Percentiles rank a stretch among this genome's conserved stretches.
phyloP scores from a whole-genome alignment of 2,329 filamentous ascomycete species.

The Trichoderma sp. region DNA sequence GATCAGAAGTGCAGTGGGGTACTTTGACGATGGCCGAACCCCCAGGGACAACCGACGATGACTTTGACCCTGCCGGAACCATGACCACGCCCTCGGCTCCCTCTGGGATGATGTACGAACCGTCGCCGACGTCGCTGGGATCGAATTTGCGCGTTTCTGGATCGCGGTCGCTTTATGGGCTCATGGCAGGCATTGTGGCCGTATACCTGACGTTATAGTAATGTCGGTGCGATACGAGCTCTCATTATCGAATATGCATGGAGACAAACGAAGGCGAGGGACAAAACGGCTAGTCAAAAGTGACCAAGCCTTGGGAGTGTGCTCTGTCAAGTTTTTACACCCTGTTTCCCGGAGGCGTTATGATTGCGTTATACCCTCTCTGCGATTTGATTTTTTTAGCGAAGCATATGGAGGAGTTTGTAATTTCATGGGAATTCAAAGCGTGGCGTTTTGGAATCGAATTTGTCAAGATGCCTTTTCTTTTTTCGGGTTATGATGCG shows the following conservation, averaged over 20 bases:
- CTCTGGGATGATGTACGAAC: constrained; percentile 18
- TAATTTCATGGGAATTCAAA: neutral
- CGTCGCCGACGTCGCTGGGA: constrained; percentile 12
- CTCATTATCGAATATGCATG: neutral
- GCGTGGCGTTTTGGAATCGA: neutral
- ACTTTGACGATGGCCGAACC: constrained; percentile 42
- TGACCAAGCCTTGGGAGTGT: neutral
- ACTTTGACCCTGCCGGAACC: constrained; percentile 27
- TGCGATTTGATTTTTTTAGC: constrained; percentile 3
- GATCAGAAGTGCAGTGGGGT: constrained; percentile 43
- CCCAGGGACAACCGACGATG: constrained; percentile 33
- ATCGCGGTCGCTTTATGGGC: neutral
- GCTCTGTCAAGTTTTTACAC: neutral
- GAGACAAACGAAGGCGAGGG: no score
- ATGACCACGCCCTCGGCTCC: constrained; percentile 19
- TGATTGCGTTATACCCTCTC: constrained; percentile 2
- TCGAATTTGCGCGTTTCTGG: neutral
- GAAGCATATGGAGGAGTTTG: constrained; percentile 9
- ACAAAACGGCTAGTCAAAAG: neutral
- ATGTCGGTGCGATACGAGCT: neutral
- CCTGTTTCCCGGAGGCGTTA: neutral
- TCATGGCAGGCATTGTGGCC: neutral
- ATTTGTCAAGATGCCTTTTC: neutral
- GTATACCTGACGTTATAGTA: neutral
- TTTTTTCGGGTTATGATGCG: neutral